A percentile compares a stretch with the other conserved stretches of the same genome.
phyloP scores from a whole-genome alignment of 2,329 filamentous ascomycete species.

The Aspergillus japonicus region DNA sequence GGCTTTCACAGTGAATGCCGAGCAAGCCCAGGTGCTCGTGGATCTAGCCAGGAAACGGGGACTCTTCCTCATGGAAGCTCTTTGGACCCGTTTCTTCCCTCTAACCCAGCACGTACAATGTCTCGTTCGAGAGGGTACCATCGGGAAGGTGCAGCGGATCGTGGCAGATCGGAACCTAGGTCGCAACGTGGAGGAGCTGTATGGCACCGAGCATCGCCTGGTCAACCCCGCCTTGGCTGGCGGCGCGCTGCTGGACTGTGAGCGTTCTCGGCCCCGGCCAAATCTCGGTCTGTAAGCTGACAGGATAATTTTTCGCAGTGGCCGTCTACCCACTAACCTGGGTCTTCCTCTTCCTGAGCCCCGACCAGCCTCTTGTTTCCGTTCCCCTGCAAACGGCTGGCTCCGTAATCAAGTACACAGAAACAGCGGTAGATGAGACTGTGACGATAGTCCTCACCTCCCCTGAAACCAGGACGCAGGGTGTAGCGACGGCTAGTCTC shows the following conservation, averaged over 20 bases:
- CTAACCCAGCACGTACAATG: constrained; percentile 70
- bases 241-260: constrained; percentile 67
- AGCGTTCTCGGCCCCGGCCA: not conserved
- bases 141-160: constrained; percentile 53
- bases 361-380: not conserved
- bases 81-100: constrained; percentile 81
- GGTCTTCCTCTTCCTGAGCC: constrained; percentile 47
- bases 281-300: not conserved
- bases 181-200: constrained; percentile 3
- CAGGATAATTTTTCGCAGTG: constrained; percentile 32
- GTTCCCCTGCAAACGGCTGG: constrained; percentile 12
- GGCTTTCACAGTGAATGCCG: constrained; percentile 73
- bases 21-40: constrained; percentile 66
- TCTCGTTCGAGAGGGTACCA: constrained; percentile 39
- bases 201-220: constrained; percentile 53
- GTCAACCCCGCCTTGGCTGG: constrained; percentile 73
- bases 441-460: constrained; percentile 70
- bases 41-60: constrained; percentile 67
- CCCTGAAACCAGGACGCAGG: constrained; percentile 39
- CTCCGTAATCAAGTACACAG: constrained; percentile 47
- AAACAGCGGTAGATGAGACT: constrained; percentile 58
- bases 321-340: constrained; percentile 80
- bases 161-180: constrained; percentile 46
- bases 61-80: constrained; percentile 73
- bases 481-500: constrained; percentile 3